Evolutionary conservation across 345 rosid genomes (phyloP), one percentile per base, ranked within the genome.

Genomic region (Stellera chamaejasme): DNA sequence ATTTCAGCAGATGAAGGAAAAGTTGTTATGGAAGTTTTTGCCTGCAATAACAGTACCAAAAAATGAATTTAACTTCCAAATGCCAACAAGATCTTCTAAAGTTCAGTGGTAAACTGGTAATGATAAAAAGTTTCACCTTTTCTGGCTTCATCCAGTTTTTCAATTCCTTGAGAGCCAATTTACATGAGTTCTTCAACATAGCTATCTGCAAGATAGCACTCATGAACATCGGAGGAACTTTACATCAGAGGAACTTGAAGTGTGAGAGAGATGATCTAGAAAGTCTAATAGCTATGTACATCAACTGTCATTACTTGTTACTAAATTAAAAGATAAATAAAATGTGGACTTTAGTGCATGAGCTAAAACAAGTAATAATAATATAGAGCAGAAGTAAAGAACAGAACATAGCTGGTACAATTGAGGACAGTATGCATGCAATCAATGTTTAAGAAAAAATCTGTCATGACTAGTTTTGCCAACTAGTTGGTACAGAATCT

Each of bases 1-100:
- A 87, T 90, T 73, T 90, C 92, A 10, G 88, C 99, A 13, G 99
- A 87, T 49, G 99, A 80, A 54, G 97, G 97, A 70, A 85, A 89
- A 27, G 96, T 77, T 5, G 78, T 79, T 7, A 90, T 13, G 45
- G 96, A 75, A 55, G 95, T 94, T 67, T 83, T 83, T n/a, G 66
- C 97, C 99, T 90, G 86, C 56, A 60, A 71, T 5, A 19, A 59
- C 15, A 48, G 6, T 36, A 57, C 48, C 52, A 44, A 11, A 27
- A 45, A 41, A 50, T 52, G 27, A 25, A 27, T 6, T 56, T 45
- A 13, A 64, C 54, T 50, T 44, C 47, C 6, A 14, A 16, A 52
- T 0, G 62, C n/a, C 61, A 54, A 50, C 7, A 62, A 63, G 12
- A 16, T n/a, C 46, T 13, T 32, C 13, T 4, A 10, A 52, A 55